Evolutionary conservation across 257 asterid genomes (phyloP).

Genomic region (Eucommia ulmoides): DNA sequence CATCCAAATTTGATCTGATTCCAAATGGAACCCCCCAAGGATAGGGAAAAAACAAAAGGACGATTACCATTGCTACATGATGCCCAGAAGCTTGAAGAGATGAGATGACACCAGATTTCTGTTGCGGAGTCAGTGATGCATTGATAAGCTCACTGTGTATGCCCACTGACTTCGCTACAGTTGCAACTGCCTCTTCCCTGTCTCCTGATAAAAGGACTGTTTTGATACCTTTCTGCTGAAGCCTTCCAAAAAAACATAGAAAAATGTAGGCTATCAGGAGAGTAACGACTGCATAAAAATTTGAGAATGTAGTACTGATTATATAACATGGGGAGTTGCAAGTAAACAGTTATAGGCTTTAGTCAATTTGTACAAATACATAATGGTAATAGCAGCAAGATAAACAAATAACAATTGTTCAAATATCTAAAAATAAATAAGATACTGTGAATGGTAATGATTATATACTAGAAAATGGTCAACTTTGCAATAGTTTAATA

Average conservation of each 20-base stretch:
- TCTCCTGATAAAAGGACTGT: slow-evolving; percentile 86
- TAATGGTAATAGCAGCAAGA: too few species aligned
- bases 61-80: slow-evolving; percentile 78
- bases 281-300: slow-evolving; percentile 3
- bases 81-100: slow-evolving; percentile 78
- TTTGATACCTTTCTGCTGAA: slow-evolving; percentile 67
- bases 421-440: too few species aligned
- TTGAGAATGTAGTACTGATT: background rate
- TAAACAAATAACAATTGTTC: too few species aligned
- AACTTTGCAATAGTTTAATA: too few species aligned
- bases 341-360: background rate
- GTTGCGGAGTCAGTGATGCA: slow-evolving; percentile 75
- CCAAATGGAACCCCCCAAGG: too few species aligned
- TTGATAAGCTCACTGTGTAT: slow-evolving; percentile 52
- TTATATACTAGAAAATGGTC: too few species aligned
- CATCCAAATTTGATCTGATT: background rate
- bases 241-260: slow-evolving; percentile 39
- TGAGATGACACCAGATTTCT: slow-evolving; percentile 64
- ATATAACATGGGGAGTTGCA: background rate
- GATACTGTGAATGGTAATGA: too few species aligned
- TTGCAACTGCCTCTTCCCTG: slow-evolving; percentile 99
- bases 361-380: too few species aligned
- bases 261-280: slow-evolving; percentile 4
- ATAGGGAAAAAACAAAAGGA: background rate
- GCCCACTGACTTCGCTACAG: slow-evolving; percentile 69